A percentile compares a stretch with the other conserved stretches of the same genome.
Evolutionary conservation across 2,329 filamentous ascomycete species (phyloP).

Genomic region (Shiraia bambusicola): DNA sequence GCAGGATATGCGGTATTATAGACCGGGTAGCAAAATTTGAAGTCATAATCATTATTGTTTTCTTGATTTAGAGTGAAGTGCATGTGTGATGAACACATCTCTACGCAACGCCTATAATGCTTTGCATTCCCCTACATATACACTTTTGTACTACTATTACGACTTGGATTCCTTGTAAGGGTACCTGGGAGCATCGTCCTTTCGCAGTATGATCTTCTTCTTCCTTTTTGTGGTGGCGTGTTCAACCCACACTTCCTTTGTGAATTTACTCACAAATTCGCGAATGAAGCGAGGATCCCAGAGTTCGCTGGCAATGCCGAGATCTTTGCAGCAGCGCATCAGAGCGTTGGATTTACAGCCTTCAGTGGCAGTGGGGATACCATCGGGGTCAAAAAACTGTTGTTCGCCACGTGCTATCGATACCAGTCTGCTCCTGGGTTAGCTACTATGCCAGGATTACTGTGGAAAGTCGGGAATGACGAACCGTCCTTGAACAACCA

Average conservation of each 20-base stretch:
- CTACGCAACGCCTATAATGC: neutral
- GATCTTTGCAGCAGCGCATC: constrained; percentile 97
- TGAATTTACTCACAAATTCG: constrained; percentile 72
- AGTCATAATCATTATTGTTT: neutral
- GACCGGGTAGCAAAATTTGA: constrained; percentile 1
- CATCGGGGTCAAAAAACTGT: constrained; percentile 85
- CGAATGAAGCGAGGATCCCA: constrained; percentile 95
- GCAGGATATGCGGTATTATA: constrained; percentile 2
- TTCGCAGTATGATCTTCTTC: constrained; percentile 82
- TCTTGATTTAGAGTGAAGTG: neutral
- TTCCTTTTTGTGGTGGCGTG: constrained; percentile 84
- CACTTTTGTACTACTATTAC: constrained; percentile 5
- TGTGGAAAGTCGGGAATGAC: constrained; percentile 31
- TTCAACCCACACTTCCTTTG: constrained; percentile 85
- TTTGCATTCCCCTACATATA: neutral
- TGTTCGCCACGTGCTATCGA: constrained; percentile 93
- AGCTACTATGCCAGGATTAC: neutral
- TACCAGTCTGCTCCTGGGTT: constrained; percentile 67
- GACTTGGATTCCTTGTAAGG: constrained; percentile 58
- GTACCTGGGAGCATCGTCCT: constrained; percentile 72
- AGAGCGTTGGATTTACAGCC: constrained; percentile 97
- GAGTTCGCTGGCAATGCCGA: constrained; percentile 90
- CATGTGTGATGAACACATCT: neutral
- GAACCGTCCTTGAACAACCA: constrained; percentile 84
- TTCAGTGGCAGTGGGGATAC: constrained; percentile 90